These are phyloP conservation scores for Thyridium curvatum DNA, from an alignment of 2,329 filamentous ascomycete species.

Conservation along the genomic window DNA sequence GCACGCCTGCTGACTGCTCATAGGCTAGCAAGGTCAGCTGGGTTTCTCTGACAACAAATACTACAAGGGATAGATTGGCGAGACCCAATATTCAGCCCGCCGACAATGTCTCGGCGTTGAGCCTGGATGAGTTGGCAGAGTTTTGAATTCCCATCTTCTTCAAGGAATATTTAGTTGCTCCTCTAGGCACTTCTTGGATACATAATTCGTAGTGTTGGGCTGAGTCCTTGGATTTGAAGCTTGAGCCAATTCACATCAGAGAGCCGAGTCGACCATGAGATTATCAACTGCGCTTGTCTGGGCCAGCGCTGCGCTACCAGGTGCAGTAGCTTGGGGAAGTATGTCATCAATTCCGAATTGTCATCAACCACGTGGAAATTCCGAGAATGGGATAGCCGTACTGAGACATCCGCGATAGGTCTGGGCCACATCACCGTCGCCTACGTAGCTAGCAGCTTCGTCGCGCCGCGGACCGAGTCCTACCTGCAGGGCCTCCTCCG, in stretches of 20 bases:
- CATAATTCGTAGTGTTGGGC: too few relatives aligned
- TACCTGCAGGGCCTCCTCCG: conserved; percentile 53
- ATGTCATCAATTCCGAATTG: conserved; percentile 11
- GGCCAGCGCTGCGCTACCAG: conserved; percentile 22
- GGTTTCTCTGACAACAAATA: neutral
- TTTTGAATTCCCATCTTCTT: too few relatives aligned
- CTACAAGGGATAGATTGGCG: neutral
- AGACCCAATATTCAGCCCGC: neutral
- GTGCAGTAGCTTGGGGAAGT: conserved; percentile 35
- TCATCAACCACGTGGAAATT: too few relatives aligned
- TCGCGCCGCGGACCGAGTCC: conserved; percentile 45
- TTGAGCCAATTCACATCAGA: conserved; percentile 3
- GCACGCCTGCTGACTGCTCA: too few relatives aligned
- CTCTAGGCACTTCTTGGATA: too few relatives aligned
- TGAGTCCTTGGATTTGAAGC: neutral
- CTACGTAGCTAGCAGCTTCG: conserved; percentile 55
- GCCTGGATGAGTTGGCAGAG: too few relatives aligned
- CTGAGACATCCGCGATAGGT: conserved; percentile 27
- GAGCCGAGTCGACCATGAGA: conserved; percentile 17
- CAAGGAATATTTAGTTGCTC: too few relatives aligned
- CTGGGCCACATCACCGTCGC: conserved; percentile 62
- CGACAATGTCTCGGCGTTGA: neutral
- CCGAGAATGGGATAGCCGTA: neutral
- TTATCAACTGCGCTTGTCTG: conserved; percentile 17
- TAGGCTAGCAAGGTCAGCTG: too few relatives aligned